phyloP scores from a whole-genome alignment of 2,329 filamentous ascomycete species.

The Colletotrichum limetticola region DNA sequence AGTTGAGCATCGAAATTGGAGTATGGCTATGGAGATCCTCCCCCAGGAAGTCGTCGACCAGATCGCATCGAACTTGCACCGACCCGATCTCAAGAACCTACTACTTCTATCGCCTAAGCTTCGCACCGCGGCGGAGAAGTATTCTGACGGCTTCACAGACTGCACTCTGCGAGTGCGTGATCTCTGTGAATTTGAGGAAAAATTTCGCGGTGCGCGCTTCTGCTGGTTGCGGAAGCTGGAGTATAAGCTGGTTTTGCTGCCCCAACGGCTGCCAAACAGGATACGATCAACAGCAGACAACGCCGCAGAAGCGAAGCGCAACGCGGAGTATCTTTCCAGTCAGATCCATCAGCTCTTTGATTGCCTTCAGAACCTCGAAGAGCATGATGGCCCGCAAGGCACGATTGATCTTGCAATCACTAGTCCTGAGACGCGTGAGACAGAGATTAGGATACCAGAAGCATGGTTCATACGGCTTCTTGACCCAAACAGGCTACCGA shows the following conservation, averaged over 20 bases:
- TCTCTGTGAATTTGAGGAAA: not conserved
- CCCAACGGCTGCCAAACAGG: not conserved
- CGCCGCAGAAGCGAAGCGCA: not conserved
- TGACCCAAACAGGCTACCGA: not conserved
- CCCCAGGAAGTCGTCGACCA: constrained; percentile 1
- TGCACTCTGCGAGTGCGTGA: not conserved
- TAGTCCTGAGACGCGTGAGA: not conserved
- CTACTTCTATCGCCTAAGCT: not conserved
- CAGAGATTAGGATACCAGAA: not conserved
- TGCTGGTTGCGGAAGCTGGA: not conserved
- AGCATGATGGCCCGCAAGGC: not conserved
- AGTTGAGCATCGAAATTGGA: not conserved
- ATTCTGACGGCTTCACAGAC: not conserved
- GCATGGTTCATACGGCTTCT: not conserved
- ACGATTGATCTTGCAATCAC: not conserved
- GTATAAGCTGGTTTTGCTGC: not conserved
- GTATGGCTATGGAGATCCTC: not conserved
- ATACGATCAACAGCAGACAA: not conserved
- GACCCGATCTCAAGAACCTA: not conserved
- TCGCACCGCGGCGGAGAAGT: not conserved
- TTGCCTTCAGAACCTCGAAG: not conserved
- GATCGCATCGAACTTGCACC: not conserved
- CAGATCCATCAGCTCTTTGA: not conserved
- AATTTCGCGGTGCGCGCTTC: not conserved
- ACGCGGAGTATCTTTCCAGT: not conserved